Conservation (phyloP, 164 flowering plant species). For the Pachysandra terminalis region DNA sequence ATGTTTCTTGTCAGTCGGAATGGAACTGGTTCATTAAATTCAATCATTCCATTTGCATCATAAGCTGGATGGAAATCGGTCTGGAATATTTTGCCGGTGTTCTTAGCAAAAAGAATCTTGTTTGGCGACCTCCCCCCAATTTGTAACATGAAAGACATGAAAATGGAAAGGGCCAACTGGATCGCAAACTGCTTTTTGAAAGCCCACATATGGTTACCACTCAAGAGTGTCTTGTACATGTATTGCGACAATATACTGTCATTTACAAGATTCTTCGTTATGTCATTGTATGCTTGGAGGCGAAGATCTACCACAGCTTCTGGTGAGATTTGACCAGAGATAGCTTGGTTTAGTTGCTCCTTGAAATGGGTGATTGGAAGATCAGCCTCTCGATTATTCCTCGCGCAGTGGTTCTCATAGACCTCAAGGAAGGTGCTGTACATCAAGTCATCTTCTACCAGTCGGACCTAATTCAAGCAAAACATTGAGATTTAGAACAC, state of each 20-base stretch:
- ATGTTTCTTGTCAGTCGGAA: conserved; percentile 94
- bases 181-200: conserved; percentile 96
- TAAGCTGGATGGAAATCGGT: conserved; percentile 99
- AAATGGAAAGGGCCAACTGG: conserved; percentile 94
- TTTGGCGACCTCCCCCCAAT: conserved; percentile 99
- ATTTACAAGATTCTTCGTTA: conserved; percentile 62
- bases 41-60: conserved; percentile 95
- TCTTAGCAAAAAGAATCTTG: conserved; percentile 94
- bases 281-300: conserved; percentile 83
- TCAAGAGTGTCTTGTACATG: conserved; percentile 89
- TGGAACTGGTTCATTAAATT: conserved; percentile 94
- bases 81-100: conserved; percentile 96
- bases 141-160: conserved; percentile 92
- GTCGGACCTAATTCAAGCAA: conserved; percentile 66
- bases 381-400: conserved; percentile 91
- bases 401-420: conserved; percentile 94
- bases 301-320: conserved; percentile 95
- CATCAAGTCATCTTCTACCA: conserved; percentile 99
- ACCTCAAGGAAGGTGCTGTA: conserved; percentile 98
- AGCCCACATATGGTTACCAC: conserved; percentile 94
- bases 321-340: conserved; percentile 84
- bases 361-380: conserved; percentile 92
- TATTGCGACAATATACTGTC: conserved; percentile 92
- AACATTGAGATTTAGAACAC: background rate
- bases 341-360: conserved; percentile 93